Evolutionary conservation across 2,329 filamentous ascomycete species (phyloP).

Genomic region (Talaromyces sp.): DNA sequence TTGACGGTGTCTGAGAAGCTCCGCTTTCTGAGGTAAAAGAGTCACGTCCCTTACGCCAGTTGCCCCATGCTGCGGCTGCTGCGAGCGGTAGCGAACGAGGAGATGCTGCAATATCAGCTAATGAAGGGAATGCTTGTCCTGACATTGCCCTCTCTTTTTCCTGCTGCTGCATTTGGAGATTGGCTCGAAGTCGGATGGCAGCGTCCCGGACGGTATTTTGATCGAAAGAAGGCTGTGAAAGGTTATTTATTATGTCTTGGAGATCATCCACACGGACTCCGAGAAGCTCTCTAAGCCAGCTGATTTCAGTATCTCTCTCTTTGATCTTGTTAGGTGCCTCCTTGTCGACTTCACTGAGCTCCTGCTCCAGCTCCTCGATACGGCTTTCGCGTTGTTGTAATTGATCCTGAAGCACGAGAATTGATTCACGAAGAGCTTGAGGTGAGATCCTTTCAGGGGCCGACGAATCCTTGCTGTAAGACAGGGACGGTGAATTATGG

Average conservation of each 20-base stretch:
- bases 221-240: slow-evolving; percentile 73
- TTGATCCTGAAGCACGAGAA: slow-evolving; percentile 94
- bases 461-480: slow-evolving; percentile 43
- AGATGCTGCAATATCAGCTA: slow-evolving; percentile 72
- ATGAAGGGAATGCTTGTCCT: slow-evolving; percentile 64
- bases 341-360: slow-evolving; percentile 65
- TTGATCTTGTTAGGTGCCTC: slow-evolving; percentile 78
- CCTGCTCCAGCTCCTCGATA: slow-evolving; percentile 80
- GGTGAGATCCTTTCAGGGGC: slow-evolving; percentile 85
- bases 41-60: slow-evolving; percentile 74
- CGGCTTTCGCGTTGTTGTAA: slow-evolving; percentile 87
- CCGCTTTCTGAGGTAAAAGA: slow-evolving; percentile 35
- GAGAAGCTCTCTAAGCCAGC: slow-evolving; percentile 89
- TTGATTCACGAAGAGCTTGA: slow-evolving; percentile 91
- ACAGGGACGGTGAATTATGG: slow-evolving; percentile 46
- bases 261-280: slow-evolving; percentile 87
- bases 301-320: slow-evolving; percentile 90
- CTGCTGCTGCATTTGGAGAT: slow-evolving; percentile 96
- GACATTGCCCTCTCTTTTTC: slow-evolving; percentile 83
- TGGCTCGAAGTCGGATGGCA: slow-evolving; percentile 86
- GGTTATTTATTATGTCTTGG: slow-evolving; percentile 79
- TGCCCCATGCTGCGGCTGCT: slow-evolving; percentile 95
- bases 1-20: slow-evolving; percentile 57
- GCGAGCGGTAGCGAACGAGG: slow-evolving; percentile 76
- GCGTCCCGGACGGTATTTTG: slow-evolving; percentile 79